These are phyloP conservation scores for Ophiostoma himal-ulmi DNA, from an alignment of 2,329 filamentous ascomycete genomes.

Conservation along the genomic window DNA sequence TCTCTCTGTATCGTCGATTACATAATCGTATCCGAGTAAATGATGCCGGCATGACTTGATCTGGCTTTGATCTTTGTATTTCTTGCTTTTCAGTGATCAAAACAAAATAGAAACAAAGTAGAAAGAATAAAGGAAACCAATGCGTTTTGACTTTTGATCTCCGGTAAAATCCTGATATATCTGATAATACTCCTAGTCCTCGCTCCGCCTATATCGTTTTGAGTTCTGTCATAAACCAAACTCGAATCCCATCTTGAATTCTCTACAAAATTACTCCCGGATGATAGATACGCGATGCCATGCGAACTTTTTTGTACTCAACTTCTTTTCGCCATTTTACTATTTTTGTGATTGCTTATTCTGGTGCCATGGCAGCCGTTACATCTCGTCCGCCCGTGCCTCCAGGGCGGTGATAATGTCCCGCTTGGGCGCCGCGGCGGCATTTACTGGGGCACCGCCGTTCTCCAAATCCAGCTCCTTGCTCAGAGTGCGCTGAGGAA, in stretches of 20 bases:
- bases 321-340: background rate
- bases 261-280: background rate
- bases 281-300: background rate
- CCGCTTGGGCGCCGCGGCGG: constrained; percentile 23
- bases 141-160: background rate
- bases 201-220: background rate
- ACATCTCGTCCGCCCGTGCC: constrained; percentile 32
- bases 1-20: no score
- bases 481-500: constrained; percentile 45
- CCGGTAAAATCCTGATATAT: background rate
- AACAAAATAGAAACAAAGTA: background rate
- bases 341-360: background rate
- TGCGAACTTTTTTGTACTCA: background rate
- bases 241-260: background rate
- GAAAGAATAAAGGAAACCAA: background rate
- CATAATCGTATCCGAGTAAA: background rate
- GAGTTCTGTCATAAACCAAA: background rate
- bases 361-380: background rate
- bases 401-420: constrained; percentile 34
- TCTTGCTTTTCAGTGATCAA: no score
- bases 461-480: constrained; percentile 35
- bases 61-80: background rate
- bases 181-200: background rate
- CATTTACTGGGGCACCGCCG: constrained; percentile 13
- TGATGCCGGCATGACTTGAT: background rate